phyloP scores from a whole-genome alignment of 2,329 filamentous ascomycete species.

The Alternaria sp. region DNA sequence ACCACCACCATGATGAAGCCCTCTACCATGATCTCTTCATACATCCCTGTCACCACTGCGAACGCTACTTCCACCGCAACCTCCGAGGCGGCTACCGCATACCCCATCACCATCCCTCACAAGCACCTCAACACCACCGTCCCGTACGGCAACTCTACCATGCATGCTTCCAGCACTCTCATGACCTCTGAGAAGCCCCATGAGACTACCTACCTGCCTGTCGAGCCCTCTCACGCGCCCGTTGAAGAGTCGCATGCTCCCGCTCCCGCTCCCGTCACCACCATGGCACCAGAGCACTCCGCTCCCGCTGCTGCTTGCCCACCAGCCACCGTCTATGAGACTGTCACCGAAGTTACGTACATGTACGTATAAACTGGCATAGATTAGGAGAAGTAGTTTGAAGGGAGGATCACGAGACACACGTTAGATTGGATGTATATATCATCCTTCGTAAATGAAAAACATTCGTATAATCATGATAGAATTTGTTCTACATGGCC shows the following conservation, averaged over 20 bases:
- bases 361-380: neutral
- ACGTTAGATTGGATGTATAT: neutral
- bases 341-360: neutral
- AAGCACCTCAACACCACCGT: neutral
- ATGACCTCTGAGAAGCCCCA: neutral
- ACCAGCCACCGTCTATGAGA: slow-evolving; percentile 4
- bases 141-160: slow-evolving; percentile 6
- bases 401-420: neutral
- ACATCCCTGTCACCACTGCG: neutral
- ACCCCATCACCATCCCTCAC: neutral
- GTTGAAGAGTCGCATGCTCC: neutral
- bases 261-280: neutral
- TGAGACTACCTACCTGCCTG: slow-evolving; percentile 5
- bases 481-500: neutral
- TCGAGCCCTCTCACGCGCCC: neutral
- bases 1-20: neutral
- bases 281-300: slow-evolving; percentile 2
- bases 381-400: neutral
- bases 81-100: neutral
- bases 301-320: neutral
- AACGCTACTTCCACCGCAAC: neutral
- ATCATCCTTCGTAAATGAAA: neutral
- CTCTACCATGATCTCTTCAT: slow-evolving; percentile 2
- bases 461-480: neutral
- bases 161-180: neutral